Evolutionary conservation across 805 yeast species (phyloP), one percentile per base, ranked within the genome.

Genomic region (Teunomyces gatunensis): DNA sequence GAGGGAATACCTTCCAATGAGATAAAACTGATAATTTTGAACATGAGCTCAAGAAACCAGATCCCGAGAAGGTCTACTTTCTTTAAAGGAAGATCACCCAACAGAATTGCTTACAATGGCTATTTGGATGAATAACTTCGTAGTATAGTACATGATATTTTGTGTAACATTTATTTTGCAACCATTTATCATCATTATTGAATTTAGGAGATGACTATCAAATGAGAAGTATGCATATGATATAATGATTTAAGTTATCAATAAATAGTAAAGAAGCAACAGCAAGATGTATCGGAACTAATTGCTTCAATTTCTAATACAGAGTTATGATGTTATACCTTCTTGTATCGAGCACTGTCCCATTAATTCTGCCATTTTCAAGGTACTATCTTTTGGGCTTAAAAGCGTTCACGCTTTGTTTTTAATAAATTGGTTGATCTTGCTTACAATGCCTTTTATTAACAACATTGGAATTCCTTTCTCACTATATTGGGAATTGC

Each of bases 401-500:
- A 21, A 21, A 21, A 21, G 25, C 25, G 25, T 82, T 35, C 94
- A 84, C 58, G 52, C 71, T 0, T 37, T 75, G 2, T 77, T 85
- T 0, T 75, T 85, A 2, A 5, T 84, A 15, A 68, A 74, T 35
- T 82, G 86, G 54, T 48, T 83, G 5, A 37, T 77, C 1, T 72
- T 77, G 48, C 84, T 85, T 67, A 87, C 84, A 56, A 55, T 84
- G 10, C 68, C 52, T 82, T 88, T 80, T 67, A 83, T 25, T 66
- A 83, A 36, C 92, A 89, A 58, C 79, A 82, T 17, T 85, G 87
- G 81, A 75, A 79, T 57, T 71, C 85, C 47, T 68, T 84, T 0
- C 69, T 78, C 44, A 74, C 90, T 0, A 56, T 87, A 20, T 65
- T 85, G 5, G 87, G 92, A 2, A 61, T 84, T n/a, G 73, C 83